Evolutionary conservation across 1,284 basidiomycete species (phyloP).

Genomic region (Ceratobasidium sp.): DNA sequence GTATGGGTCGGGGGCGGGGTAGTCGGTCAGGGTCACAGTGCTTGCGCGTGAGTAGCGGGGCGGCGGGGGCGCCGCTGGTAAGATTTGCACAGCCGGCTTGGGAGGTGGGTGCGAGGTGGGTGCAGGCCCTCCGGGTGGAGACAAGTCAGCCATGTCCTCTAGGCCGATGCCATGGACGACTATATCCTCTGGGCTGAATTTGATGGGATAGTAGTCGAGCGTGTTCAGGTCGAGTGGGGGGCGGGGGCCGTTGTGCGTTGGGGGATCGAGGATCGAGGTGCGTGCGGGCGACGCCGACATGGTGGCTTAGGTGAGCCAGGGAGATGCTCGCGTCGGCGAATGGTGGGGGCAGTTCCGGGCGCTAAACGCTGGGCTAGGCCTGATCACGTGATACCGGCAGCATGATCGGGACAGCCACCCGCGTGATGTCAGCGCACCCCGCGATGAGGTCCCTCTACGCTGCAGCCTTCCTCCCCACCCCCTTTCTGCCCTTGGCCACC

Average conservation of each 20-base stretch:
- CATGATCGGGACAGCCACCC: too few species aligned
- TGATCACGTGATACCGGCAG: too few species aligned
- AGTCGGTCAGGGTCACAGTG: conserved; percentile 77
- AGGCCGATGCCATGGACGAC: not conserved
- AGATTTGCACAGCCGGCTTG: not conserved
- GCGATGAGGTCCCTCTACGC: too few species aligned
- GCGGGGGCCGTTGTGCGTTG: conserved; percentile 3
- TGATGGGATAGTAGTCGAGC: conserved; percentile 32
- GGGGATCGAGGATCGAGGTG: conserved; percentile 17
- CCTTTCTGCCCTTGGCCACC: too few species aligned
- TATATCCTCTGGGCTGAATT: too few species aligned
- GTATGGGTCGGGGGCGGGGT: conserved; percentile 27
- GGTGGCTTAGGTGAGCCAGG: not conserved
- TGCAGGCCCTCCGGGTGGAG: not conserved
- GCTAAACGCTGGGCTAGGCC: too few species aligned
- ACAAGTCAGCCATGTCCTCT: not conserved
- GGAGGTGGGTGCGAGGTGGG: not conserved
- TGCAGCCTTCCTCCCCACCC: too few species aligned
- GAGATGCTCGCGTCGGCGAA: too few species aligned
- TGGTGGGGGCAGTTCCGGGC: too few species aligned
- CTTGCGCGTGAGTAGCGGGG: conserved; percentile 83
- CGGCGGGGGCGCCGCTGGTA: conserved; percentile 58
- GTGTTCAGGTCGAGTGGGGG: conserved; percentile 16
- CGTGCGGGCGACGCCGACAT: conserved; percentile 15
- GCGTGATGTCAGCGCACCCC: too few species aligned